Base-by-base conservation (phyloP, 495 filamentous ascomycete species). In the Jackrogersella minutella region DNA sequence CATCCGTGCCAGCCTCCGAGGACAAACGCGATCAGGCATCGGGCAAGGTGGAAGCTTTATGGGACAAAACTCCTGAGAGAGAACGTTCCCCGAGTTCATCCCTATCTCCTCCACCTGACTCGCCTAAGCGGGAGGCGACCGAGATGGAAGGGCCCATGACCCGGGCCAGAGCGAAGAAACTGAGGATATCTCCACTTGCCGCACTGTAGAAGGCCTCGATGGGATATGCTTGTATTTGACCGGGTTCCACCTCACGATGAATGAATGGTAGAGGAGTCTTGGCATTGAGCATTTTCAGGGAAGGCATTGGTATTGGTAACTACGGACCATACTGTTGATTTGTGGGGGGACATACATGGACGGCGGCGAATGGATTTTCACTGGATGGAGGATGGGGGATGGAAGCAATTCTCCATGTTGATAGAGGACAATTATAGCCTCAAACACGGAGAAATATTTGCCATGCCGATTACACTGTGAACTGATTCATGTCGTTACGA, bases 241-340 rank as follows among this genome's bases (percentile, higher is more conserved):
- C 43, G 28, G 9, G 7, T 44, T 52, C 52, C 17, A 2, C n/a
- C 44, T 41, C 0, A 53, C 37, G 49, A 30, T 47, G 22, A 14
- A 36, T 14, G 31, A 31, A 28, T 39, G 36, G 37, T 7, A 14
- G n/a, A 21, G 63, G 64, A 40, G 49, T 64, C 54, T 17, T 44
- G 55, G 56, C 11, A 43, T 65, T 7, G 14, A 55, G 64, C 60
- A 62, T 62, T 72, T 72, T 46, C 31, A 54, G 54, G 53, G 59
- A 47, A 39, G 47, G 54, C 40, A 40, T 63, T 30, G 44, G 37
- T 13, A 39, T 33, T n/a, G 31, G 34, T 41, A 37, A n/a, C n/a
- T 50, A 47, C 24, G 19, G 36, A 44, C 21, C 21, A 11, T 11
- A 24, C 5, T 26, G 41, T 17, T 44, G 16, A 24, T 44, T 44